Base-by-base conservation (phyloP, 768 basidiomycete genomes). In the Gymnopilus dilepis region DNA sequence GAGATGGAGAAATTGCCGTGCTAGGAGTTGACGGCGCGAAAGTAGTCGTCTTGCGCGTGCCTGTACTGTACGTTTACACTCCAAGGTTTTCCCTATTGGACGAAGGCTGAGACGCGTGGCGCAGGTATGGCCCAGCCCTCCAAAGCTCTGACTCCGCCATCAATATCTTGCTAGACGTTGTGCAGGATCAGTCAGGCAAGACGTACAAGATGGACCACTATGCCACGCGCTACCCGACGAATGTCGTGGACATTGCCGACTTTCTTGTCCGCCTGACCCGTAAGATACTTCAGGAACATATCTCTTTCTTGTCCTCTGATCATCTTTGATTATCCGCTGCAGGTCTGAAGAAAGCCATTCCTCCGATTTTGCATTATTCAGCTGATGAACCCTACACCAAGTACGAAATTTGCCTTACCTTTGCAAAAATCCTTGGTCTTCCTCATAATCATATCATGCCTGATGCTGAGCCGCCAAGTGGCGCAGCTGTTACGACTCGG, bases 181-280 rank as follows among this genome's bases (percentile, higher is more conserved):
- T 97, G 0, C 80, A 86, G 62, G 93, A 96, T 70, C 92, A 91
- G 66, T 91, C 90, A 5, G 92, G 92, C 2, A 95, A 95, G 76
- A 78, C 77, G 34, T 95, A 95, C 79, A 94, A 88, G 73, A 98
- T 98, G 97, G 97, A 99, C 72, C 90, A 97, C 73, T 97, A 88
- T 71, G 95, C 94, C 24, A 92, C 90, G 17, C 84, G 97, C 28
- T 97, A 91, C 76, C 97, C 97, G 0, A 99, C 97, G 24, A 95
- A 95, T 68, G 88, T 94, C 11, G 69, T 88, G 31, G 96, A 98
- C 70, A 90, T 98, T 56, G 95, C 91, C 2, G 79, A 85, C 21
- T 96, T 97, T 69, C 81, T 98, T 31, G 87, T 89, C 42, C 87
- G 91, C 38, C 80, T 97, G 3, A 79, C 86, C 22, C 81, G 94